A percentile compares a stretch with the other conserved stretches of the same genome.
Conservation (phyloP, 805 yeast species). For the Kluyveromyces wickerhamii region DNA sequence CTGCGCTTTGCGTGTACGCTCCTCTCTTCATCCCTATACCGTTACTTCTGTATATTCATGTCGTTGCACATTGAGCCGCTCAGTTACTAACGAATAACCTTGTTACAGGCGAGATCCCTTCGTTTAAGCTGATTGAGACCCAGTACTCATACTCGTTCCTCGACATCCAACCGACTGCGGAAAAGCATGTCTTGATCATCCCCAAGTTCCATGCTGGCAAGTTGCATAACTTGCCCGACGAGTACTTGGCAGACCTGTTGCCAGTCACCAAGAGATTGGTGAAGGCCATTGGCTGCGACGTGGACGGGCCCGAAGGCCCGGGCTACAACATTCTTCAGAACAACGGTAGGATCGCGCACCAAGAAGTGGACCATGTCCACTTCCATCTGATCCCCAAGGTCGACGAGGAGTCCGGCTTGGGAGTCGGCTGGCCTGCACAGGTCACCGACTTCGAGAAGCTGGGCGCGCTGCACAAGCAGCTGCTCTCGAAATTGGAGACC, state of each 20-base stretch:
- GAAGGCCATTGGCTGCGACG: conserved; percentile 55
- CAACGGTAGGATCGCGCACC: conserved; percentile 94
- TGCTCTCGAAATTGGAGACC: conserved; percentile 38
- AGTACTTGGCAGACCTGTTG: conserved; percentile 72
- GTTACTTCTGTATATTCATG: too few relatives aligned
- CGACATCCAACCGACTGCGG: conserved; percentile 88
- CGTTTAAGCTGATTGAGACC: conserved; percentile 86
- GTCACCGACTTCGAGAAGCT: conserved; percentile 67
- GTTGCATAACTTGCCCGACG: conserved; percentile 89
- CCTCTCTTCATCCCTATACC: too few relatives aligned
- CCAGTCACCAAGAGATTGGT: conserved; percentile 87
- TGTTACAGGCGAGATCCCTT: conserved; percentile 90
- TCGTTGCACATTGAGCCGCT: too few relatives aligned
- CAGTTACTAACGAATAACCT: conserved; percentile 6
- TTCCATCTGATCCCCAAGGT: conserved; percentile 93
- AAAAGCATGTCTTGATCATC: conserved; percentile 82
- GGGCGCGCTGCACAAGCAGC: conserved; percentile 55
- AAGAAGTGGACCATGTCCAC: conserved; percentile 92
- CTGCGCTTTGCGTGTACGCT: too few relatives aligned
- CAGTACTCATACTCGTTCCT: conserved; percentile 71
- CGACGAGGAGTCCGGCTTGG: conserved; percentile 62
- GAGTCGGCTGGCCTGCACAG: conserved; percentile 92
- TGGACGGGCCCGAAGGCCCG: conserved; percentile 49
- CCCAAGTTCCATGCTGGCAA: conserved; percentile 94
- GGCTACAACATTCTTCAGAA: conserved; percentile 87